These are phyloP conservation scores for Exophiala dermatitidis DNA, from an alignment of 2,329 filamentous ascomycete genomes.

Conservation along the genomic window DNA sequence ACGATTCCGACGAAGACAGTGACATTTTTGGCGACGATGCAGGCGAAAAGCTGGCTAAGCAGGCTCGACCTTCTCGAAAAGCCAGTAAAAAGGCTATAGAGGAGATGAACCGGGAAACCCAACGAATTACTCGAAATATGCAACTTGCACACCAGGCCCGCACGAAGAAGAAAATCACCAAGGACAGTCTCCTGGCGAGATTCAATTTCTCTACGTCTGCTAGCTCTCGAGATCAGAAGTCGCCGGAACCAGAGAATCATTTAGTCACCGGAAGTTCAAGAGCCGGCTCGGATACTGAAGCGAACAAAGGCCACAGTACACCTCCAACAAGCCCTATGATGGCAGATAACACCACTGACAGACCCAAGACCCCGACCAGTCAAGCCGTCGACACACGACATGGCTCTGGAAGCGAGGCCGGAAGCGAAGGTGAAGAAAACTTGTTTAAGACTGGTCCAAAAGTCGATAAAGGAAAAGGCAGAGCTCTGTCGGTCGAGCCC, in stretches of 20 bases:
- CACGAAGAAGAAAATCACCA: slow-evolving; percentile 85
- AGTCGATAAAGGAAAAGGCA: slow-evolving; percentile 56
- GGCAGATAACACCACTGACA: slow-evolving; percentile 26
- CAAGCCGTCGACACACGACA: neutral
- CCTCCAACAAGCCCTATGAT: slow-evolving; percentile 62
- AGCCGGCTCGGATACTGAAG: slow-evolving; percentile 39
- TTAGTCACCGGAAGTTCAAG: slow-evolving; percentile 47
- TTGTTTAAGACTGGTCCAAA: neutral
- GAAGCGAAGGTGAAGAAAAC: neutral
- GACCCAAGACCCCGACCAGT: slow-evolving; percentile 5
- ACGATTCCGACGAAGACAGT: slow-evolving; percentile 46
- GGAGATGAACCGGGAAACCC: slow-evolving; percentile 91
- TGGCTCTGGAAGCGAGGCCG: neutral
- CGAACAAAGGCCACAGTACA: slow-evolving; percentile 47
- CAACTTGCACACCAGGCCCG: slow-evolving; percentile 84
- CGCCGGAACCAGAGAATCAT: slow-evolving; percentile 21
- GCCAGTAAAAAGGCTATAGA: slow-evolving; percentile 91
- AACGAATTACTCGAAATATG: slow-evolving; percentile 81
- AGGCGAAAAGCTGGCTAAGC: slow-evolving; percentile 54
- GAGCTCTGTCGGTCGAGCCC: slow-evolving; percentile 35
- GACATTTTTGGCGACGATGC: slow-evolving; percentile 57
- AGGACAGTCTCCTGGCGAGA: slow-evolving; percentile 70
- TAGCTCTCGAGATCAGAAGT: slow-evolving; percentile 26
- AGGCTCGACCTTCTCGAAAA: slow-evolving; percentile 63
- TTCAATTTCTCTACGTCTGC: slow-evolving; percentile 59